Base-by-base conservation (phyloP, 306 rosid species). In the Sicyos baderoa region DNA sequence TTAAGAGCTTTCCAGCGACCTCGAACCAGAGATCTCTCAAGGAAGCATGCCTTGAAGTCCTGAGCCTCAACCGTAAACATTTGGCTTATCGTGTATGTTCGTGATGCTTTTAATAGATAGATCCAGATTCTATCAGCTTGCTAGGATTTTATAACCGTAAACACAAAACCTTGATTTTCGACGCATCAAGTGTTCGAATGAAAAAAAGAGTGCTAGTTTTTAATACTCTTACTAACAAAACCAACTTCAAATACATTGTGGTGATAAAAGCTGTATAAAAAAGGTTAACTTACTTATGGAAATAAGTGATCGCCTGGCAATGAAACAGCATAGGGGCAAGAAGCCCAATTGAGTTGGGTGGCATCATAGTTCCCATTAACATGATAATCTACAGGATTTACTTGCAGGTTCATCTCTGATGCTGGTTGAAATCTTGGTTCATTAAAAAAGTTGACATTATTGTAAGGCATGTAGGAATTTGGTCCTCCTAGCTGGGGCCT, bases 311-410 rank as follows among this genome's bases (percentile, higher is more conserved):
- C 85, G 15, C 80, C 87, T 74, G 78, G 76, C 73, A 85, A 78
- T 25, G 84, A 45, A 76, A 82, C 72, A 6, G 73, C 79, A 81
- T 82, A 86, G 74, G 86, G 88, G 48, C 94, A 89, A 42, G 96
- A 81, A 72, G 85, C 85, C 99, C 97, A 93, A 49, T 75, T 80
- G 72, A 78, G 87, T 42, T 88, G 88, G 52, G 70, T 76, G 64
- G 35, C 35, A 29, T 86, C 92, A 54, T 66, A 89, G 68, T 76
- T 82, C 79, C 84, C 91, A 81, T 78, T 86, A 60, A 83, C 83
- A 74, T 82, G 83, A 85, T 80, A 83, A 72, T 88, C 88, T 58
- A 83, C 74, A 61, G 77, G 71, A 66, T 82, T 88, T 72, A 85
- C 90, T 19, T 72, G 91, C 16, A 86, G 86, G 64, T 79, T 86